Evolutionary conservation across 305 asterid genomes (phyloP), one percentile per base, ranked within the genome.

Genomic region (Caryopteris hybrid): DNA sequence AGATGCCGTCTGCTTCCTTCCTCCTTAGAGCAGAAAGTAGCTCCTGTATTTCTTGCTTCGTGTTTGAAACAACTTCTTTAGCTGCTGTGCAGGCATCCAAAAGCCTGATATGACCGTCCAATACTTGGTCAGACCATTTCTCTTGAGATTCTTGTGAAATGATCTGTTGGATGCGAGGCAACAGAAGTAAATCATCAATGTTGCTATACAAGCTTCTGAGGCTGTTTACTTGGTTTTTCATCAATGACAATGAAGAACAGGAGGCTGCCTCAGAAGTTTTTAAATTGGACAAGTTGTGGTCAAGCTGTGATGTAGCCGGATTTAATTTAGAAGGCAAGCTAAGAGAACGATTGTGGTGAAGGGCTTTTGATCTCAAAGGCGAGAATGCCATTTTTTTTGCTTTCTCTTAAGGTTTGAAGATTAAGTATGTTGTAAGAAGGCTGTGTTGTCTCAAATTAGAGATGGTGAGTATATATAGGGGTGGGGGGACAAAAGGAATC

Each of bases 1-100:
- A 47, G 72, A 73, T 31, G 42, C 76, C 79, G 0, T 34, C 2
- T 8, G 2, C 56, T 17, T 74, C 78, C 47, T 72, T 76, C 38
- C 84, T 71, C 60, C 80, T 68, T 0, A 80, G 55, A 33, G 76
- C 54, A 9, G 79, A 80, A 22, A 69, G 77, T 6, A 76, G 79
- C 9, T 66, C 47, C 34, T 69, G 72, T 6, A 70, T 8, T 21
- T 70, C 53, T 12, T 71, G 70, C 55, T 70, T 76, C 17, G 39
- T 27, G 5, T 14, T 3, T 4, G 71, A 66, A 63, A 80, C 29
- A 25, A 70, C 21, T 38, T 80, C 82, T 9, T 63, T 76, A 3
- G 64, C 29, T 3, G 68, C n/a, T 66, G 14, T 70, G 69, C 75
- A 73, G 33, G 74, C 64, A 25, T 79, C 78, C 65, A 80, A 18